Evolutionary conservation across 2,329 filamentous ascomycete species (phyloP).

Genomic region (Leptodontidium sp.): DNA sequence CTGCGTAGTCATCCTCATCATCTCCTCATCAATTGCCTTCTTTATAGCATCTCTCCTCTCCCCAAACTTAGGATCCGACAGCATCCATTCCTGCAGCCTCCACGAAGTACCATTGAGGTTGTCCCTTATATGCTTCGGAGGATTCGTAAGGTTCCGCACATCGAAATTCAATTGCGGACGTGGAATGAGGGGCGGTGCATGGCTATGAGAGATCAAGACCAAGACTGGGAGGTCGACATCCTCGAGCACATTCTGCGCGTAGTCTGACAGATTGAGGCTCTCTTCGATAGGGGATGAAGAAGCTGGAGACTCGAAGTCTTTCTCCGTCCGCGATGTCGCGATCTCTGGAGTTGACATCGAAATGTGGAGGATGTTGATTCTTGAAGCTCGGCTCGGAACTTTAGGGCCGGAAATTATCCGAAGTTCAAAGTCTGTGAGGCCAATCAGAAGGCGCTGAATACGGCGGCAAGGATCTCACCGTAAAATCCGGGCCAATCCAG

Average conservation of each 20-base stretch:
- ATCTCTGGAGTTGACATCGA: neutral
- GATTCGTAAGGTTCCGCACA: conserved; percentile 34
- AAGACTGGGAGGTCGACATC: conserved; percentile 25
- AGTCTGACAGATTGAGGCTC: neutral
- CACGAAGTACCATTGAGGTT: conserved; percentile 31
- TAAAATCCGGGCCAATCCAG: neutral
- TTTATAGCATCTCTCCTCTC: conserved; percentile 28
- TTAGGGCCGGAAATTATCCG: neutral
- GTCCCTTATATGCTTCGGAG: conserved; percentile 37
- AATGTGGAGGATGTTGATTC: neutral
- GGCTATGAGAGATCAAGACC: conserved; percentile 32
- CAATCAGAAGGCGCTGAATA: conserved; percentile 4
- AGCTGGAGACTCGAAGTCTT: neutral
- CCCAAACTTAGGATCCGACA: conserved; percentile 26
- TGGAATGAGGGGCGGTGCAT: conserved; percentile 34
- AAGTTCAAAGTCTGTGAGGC: neutral
- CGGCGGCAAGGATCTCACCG: conserved; percentile 1
- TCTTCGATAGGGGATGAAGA: conserved; percentile 2
- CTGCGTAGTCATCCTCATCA: conserved; percentile 15
- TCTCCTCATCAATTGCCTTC: conserved; percentile 25
- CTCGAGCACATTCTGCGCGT: conserved; percentile 4
- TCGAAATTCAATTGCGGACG: conserved; percentile 31
- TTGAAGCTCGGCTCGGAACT: conserved; percentile 9
- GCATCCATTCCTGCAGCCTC: conserved; percentile 35
- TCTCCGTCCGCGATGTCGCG: neutral